Evolutionary conservation across 148 eudicot species (phyloP), one percentile per base, ranked within the genome.

Genomic region (Dianthus caryophyllus): DNA sequence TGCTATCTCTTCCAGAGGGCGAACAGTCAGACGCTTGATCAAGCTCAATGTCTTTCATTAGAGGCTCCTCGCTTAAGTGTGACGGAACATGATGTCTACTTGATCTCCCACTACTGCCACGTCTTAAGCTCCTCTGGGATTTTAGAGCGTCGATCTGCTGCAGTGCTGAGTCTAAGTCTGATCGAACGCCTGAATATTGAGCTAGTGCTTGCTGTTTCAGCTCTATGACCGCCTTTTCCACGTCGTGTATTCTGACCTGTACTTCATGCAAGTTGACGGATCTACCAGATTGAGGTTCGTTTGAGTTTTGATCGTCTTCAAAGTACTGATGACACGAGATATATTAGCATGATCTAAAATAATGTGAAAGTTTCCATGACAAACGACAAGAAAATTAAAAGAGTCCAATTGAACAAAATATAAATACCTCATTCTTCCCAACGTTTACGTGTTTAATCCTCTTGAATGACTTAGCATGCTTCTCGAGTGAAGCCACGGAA

Each of bases 31-130:
- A 86, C 24, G 79, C 73, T 73, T 90, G 92, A 78, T 94, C 99
- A 11, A 90, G 97, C 78, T 86, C 65, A 33, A 94, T 94, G 73
- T 94, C 99, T 80, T 94, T 94, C 61, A 80, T 85, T 54, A 81
- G 49, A 64, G 82, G 76, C 67, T 80, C 82, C 26, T 75, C 78
- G 44, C 65, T 75, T 2, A 72, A 56, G 8, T 63, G 72, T 24
- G 73, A 54, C 10, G 44, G 38, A 26, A 67, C 65, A 14, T 74
- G 84, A 14, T 74, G 84, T 60, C 68, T 69, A 69, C 73, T 72
- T 12, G 65, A 78, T 69, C 75, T 83, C 26, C 44, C 53, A 59
- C 83, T 71, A 39, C 81, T 72, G 30, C 71, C 73, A 66, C 86
- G 81, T 9, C 76, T 77, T 31, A 73, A 78, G 55, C 76, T 73